phyloP scores from a whole-genome alignment of 305 asterid genomes.

The Nicotiana rustica region DNA sequence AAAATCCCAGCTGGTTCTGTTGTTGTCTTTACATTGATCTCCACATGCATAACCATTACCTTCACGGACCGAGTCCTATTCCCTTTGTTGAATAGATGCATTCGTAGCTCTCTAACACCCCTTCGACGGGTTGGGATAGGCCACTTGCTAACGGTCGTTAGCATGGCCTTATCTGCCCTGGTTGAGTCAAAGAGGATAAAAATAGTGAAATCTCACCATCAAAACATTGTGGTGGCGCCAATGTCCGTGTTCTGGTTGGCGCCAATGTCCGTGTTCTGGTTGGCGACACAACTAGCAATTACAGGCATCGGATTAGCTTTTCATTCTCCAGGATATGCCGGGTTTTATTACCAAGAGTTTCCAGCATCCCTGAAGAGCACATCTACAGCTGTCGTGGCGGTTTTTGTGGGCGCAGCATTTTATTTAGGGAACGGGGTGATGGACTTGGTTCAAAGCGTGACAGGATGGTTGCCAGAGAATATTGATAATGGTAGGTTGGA shows the following conservation, averaged over 20 bases:
- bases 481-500: slow-evolving; percentile 75
- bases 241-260: slow-evolving; percentile 79
- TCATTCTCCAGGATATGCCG: slow-evolving; percentile 73
- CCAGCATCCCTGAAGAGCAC: slow-evolving; percentile 66
- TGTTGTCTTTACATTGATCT: slow-evolving; percentile 61
- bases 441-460: slow-evolving; percentile 50
- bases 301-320: slow-evolving; percentile 85
- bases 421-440: slow-evolving; percentile 65
- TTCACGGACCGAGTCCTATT: slow-evolving; percentile 57
- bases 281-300: slow-evolving; percentile 69
- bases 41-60: slow-evolving; percentile 55
- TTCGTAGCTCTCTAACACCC: slow-evolving; percentile 52
- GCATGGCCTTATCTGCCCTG: slow-evolving; percentile 76
- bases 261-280: slow-evolving; percentile 79
- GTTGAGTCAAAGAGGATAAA: slow-evolving; percentile 68
- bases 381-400: slow-evolving; percentile 70
- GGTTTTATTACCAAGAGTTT: slow-evolving; percentile 75
- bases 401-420: slow-evolving; percentile 71
- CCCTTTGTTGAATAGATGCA: slow-evolving; percentile 48
- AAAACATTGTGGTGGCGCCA: slow-evolving; percentile 39
- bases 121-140: slow-evolving; percentile 74
- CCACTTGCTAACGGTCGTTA: slow-evolving; percentile 57
- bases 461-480: slow-evolving; percentile 81
- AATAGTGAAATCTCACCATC: slow-evolving; percentile 23
- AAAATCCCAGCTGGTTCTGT: slow-evolving; percentile 74